Conservation (phyloP, 192 early-diverging fungal species). For the Linnemannia zychae region DNA sequence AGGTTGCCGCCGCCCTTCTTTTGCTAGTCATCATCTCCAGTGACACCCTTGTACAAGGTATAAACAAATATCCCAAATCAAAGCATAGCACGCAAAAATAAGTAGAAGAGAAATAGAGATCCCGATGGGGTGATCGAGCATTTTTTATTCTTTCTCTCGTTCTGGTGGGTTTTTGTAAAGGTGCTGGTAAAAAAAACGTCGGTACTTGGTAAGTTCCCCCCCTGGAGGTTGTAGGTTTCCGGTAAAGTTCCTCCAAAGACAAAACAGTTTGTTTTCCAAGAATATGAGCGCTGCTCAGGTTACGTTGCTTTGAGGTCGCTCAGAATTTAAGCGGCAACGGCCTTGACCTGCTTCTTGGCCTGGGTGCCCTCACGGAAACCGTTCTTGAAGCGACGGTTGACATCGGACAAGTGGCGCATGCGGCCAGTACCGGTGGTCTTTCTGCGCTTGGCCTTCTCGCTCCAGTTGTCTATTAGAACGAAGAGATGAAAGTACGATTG, state of each 20-base stretch:
- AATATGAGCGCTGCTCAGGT: background rate
- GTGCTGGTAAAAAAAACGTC: background rate
- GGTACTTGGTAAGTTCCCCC: constrained; percentile 1
- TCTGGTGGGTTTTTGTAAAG: background rate
- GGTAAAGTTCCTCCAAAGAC: background rate
- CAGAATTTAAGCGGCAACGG: constrained; percentile 36
- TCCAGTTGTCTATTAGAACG: constrained; percentile 85
- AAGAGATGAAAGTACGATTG: background rate
- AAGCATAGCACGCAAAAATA: background rate
- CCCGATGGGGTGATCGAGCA: background rate
- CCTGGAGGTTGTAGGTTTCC: background rate
- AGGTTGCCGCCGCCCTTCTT: too few relatives aligned
- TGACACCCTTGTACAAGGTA: too few relatives aligned
- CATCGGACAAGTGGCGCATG: constrained; percentile 95
- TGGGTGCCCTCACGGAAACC: constrained; percentile 91
- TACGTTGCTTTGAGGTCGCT: background rate
- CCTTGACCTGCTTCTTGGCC: constrained; percentile 57
- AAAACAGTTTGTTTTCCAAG: background rate
- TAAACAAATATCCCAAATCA: too few relatives aligned
- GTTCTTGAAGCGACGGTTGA: constrained; percentile 94
- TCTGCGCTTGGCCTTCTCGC: constrained; percentile 95
- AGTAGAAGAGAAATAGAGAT: background rate
- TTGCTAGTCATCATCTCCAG: too few relatives aligned
- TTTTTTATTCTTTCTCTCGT: background rate
- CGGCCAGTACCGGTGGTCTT: constrained; percentile 99